These are phyloP conservation scores for Coffea eugenioides DNA, from an alignment of 257 asterid species.

Conservation along the genomic window DNA sequence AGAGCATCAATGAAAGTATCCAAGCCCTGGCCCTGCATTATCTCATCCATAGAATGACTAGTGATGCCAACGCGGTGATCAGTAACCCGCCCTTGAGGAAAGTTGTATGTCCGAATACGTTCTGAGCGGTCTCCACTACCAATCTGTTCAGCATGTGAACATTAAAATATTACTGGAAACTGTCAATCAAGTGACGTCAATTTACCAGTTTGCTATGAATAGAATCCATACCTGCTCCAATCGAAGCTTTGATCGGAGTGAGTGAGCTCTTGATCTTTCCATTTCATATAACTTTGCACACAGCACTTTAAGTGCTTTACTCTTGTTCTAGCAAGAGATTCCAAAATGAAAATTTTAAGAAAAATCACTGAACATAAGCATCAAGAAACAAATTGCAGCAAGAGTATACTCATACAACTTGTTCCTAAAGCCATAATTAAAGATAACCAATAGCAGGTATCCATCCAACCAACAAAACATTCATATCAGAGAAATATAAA, in stretches of 20 bases:
- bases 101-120: constrained; percentile 93
- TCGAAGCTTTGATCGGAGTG: constrained; percentile 76
- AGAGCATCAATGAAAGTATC: constrained; percentile 80
- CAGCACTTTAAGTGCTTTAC: constrained; percentile 80
- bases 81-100: constrained; percentile 95
- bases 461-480: background rate
- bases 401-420: background rate
- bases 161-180: constrained; percentile 2
- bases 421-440: background rate
- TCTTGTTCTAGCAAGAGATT: constrained; percentile 62
- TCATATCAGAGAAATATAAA: background rate
- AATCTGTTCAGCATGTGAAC: constrained; percentile 49
- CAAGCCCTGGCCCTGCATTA: constrained; percentile 79
- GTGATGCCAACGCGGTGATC: constrained; percentile 97
- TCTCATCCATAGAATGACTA: constrained; percentile 68
- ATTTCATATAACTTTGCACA: constrained; percentile 85
- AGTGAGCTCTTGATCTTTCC: constrained; percentile 63
- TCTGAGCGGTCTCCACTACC: constrained; percentile 99
- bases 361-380: constrained; percentile 17
- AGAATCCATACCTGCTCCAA: constrained; percentile 60
- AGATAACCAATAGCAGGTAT: background rate
- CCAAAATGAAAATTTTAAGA: background rate
- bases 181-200: background rate
- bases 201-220: constrained; percentile 7
- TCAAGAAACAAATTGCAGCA: background rate